These are phyloP conservation scores for Cerioporus squamosus DNA, from an alignment of 1,284 basidiomycete genomes.

Conservation along the genomic window DNA sequence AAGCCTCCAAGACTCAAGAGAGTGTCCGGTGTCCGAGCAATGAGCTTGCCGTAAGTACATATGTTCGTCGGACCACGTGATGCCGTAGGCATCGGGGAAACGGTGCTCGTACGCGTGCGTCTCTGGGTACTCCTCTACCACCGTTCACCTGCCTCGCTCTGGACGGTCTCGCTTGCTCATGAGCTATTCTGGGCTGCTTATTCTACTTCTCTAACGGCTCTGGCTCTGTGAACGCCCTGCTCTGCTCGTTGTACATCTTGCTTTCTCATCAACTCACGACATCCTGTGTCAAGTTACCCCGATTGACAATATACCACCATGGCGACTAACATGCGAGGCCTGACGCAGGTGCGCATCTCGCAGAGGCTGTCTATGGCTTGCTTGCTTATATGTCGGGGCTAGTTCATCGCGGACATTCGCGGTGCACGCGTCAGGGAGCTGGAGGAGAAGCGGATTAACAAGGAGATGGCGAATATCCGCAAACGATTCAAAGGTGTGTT, in stretches of 20 bases:
- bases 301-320: conserved; percentile 47
- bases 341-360: conserved; percentile 74
- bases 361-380: no score
- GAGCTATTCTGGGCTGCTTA: conserved; percentile 3
- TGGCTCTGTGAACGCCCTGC: conserved; percentile 1
- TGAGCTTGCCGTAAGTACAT: background rate
- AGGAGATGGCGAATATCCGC: conserved; percentile 99
- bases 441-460: conserved; percentile 98
- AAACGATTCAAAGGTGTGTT: conserved; percentile 94
- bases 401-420: conserved; percentile 99
- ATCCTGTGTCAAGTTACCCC: conserved; percentile 10
- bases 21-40: background rate
- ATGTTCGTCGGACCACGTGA: background rate
- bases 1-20: no score
- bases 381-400: background rate
- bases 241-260: conserved; percentile 1
- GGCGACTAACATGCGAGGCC: conserved; percentile 88
- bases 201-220: background rate
- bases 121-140: background rate
- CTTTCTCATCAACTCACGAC: conserved; percentile 6
- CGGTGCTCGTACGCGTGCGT: background rate
- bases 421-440: conserved; percentile 88
- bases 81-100: background rate
- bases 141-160: background rate
- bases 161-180: conserved; percentile 3